Conservation (phyloP, 805 yeast genomes). For the Komagataella pastoris region DNA sequence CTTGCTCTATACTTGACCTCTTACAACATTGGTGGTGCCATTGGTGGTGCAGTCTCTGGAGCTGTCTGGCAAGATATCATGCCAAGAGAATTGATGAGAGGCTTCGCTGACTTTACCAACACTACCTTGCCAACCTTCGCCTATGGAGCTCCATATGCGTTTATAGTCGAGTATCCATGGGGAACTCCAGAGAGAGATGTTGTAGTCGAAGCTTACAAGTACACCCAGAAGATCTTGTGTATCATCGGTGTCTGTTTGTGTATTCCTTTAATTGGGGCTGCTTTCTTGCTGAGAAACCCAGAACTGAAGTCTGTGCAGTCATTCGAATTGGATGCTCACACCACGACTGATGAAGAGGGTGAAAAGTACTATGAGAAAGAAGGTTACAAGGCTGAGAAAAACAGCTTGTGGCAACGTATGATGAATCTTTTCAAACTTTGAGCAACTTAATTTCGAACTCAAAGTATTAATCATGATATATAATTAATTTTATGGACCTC, state of each 20-base stretch:
- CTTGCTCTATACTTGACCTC: conserved; percentile 43
- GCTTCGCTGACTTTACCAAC: conserved; percentile 17
- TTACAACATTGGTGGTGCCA: conserved; percentile 49
- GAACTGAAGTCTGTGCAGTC: conserved; percentile 8
- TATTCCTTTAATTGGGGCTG: conserved; percentile 32
- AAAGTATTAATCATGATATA: too few relatives aligned
- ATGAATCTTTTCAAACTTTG: background rate
- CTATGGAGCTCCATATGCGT: conserved; percentile 40
- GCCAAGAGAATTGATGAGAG: conserved; percentile 26
- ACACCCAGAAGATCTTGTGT: conserved; percentile 45
- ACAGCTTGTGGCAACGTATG: background rate
- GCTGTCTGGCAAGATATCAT: conserved; percentile 58
- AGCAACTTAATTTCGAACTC: background rate
- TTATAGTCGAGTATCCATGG: conserved; percentile 36
- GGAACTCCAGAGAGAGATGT: conserved; percentile 49
- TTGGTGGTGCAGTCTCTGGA: conserved; percentile 54
- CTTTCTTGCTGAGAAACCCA: conserved; percentile 37
- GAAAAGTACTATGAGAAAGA: background rate
- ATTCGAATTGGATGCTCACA: conserved; percentile 1
- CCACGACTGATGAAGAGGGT: background rate
- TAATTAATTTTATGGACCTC: background rate
- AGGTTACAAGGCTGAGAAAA: background rate
- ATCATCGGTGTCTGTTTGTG: conserved; percentile 41
- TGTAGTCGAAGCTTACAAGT: conserved; percentile 42
- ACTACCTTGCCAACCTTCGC: conserved; percentile 28